These are phyloP conservation scores for Radiomyces spectabilis DNA, from an alignment of 192 early-diverging fungal genomes.

Conservation along the genomic window DNA sequence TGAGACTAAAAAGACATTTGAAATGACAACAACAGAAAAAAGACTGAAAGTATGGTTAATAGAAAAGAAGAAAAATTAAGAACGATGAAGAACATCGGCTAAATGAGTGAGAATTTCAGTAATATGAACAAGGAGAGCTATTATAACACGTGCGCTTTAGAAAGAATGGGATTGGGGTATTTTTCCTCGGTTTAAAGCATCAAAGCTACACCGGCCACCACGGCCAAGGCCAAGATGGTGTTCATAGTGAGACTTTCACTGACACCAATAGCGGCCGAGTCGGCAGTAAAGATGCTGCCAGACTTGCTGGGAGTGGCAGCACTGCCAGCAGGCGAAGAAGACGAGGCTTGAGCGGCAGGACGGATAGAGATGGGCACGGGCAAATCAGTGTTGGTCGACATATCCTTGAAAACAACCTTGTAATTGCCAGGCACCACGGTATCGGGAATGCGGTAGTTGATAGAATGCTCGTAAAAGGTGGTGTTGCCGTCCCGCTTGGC, in stretches of 20 bases:
- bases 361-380: constrained; percentile 17
- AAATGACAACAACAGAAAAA: not conserved
- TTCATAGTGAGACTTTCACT: constrained; percentile 6
- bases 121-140: no score
- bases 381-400: constrained; percentile 11
- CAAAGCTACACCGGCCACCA: constrained; percentile 21
- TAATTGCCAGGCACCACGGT: constrained; percentile 19
- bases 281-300: constrained; percentile 11
- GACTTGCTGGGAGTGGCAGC: not conserved
- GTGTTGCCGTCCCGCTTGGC: constrained; percentile 5
- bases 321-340: constrained; percentile 2
- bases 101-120: no score
- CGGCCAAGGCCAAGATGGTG: constrained; percentile 14
- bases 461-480: constrained; percentile 16
- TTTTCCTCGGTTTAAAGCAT: constrained; percentile 6
- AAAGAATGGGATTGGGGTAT: no score
- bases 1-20: no score
- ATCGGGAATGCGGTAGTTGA: constrained; percentile 22
- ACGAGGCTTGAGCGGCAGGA: constrained; percentile 2
- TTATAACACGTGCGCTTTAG: no score
- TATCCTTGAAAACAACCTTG: constrained; percentile 23
- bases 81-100: no score
- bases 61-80: not conserved
- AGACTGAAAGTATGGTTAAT: not conserved
- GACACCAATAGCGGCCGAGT: constrained; percentile 12